phyloP scores from a whole-genome alignment of 305 asterid species.

The Striga hermonthica region DNA sequence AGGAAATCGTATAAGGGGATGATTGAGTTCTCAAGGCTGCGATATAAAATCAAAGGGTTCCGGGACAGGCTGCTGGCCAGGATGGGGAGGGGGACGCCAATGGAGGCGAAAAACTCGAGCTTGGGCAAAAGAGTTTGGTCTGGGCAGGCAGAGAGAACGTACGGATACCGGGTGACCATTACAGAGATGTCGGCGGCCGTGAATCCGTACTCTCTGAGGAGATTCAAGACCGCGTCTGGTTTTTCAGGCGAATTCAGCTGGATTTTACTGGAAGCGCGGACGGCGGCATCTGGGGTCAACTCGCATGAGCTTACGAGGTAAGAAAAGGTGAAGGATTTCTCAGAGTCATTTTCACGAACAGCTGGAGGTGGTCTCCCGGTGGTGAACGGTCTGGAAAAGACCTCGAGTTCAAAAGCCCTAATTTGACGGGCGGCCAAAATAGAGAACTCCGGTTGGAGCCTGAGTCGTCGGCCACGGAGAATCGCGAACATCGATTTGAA shows the following conservation, averaged over 20 bases:
- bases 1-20: slow-evolving; percentile 25
- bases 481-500: neutral
- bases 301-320: slow-evolving; percentile 19
- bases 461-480: neutral
- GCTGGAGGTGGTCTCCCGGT: slow-evolving; percentile 1
- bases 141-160: neutral
- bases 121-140: neutral
- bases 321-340: slow-evolving; percentile 23
- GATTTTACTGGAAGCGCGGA: neutral
- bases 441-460: neutral
- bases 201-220: neutral
- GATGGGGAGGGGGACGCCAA: neutral
- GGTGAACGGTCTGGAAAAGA: slow-evolving; percentile 8
- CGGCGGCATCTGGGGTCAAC: neutral
- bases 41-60: neutral
- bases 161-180: neutral
- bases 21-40: slow-evolving; percentile 20
- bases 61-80: neutral
- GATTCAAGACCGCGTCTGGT: neutral
- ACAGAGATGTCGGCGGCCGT: neutral
- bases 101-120: neutral
- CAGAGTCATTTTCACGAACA: neutral
- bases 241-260: neutral
- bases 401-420: neutral
- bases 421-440: neutral